phyloP scores from a whole-genome alignment of 2,329 filamentous ascomycete species.

The Corniculantispora saksenae region DNA sequence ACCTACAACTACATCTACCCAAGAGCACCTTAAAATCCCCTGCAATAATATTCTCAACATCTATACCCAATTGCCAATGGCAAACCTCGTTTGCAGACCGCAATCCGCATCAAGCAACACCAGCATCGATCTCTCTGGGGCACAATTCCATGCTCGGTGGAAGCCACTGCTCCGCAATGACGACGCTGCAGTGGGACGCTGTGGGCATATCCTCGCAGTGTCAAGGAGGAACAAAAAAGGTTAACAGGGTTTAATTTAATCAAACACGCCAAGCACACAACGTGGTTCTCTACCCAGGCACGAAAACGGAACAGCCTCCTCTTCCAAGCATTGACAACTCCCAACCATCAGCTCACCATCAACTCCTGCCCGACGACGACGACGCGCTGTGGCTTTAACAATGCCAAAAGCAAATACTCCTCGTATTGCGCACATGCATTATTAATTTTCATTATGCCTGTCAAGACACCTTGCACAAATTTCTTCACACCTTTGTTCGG shows the following conservation, averaged over 20 bases:
- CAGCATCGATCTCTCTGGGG: neutral
- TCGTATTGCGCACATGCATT: neutral
- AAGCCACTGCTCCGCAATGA: conserved; percentile 13
- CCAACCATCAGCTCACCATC: neutral
- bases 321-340: neutral
- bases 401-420: neutral
- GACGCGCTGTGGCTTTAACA: neutral
- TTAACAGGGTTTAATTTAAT: neutral
- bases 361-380: neutral
- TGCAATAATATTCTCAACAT: neutral
- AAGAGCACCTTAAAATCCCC: neutral
- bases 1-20: neutral
- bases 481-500: neutral
- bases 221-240: neutral
- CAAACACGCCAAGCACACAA: neutral
- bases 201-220: neutral
- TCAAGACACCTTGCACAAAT: neutral
- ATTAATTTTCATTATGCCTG: neutral
- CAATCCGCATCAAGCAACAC: neutral
- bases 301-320: neutral
- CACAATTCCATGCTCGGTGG: conserved; percentile 7
- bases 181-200: conserved; percentile 7
- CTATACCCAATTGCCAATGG: neutral
- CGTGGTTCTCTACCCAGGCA: neutral
- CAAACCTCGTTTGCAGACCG: neutral